Evolutionary conservation across 352 stramenopile genomes (phyloP).

Genomic region (Aphanomyces astaci): DNA sequence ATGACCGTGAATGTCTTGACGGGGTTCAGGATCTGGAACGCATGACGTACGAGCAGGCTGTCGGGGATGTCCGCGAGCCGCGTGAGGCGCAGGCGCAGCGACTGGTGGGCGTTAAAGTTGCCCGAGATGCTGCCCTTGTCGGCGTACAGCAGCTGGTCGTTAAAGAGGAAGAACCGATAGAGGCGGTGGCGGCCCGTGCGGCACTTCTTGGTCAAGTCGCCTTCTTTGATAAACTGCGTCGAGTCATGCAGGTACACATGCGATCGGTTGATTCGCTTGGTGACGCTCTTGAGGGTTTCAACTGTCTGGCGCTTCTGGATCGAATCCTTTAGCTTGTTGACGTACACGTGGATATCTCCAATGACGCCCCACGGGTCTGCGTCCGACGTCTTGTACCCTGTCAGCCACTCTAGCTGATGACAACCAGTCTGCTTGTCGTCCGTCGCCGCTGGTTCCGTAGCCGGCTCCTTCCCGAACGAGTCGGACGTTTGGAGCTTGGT

Average conservation of each 20-base stretch:
- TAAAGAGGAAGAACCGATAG: conserved; percentile 86
- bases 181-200: conserved; percentile 76
- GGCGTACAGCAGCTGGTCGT: conserved; percentile 76
- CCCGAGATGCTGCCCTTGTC: conserved; percentile 71
- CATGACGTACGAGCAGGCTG: conserved; percentile 58
- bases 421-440: background rate
- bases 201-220: conserved; percentile 91
- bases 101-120: conserved; percentile 81
- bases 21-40: conserved; percentile 80
- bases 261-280: conserved; percentile 87
- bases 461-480: conserved; percentile 26
- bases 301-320: conserved; percentile 77
- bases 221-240: conserved; percentile 91
- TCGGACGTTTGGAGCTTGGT: conserved; percentile 54
- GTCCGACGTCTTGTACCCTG: conserved; percentile 50
- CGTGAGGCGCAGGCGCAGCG: conserved; percentile 70
- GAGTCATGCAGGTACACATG: conserved; percentile 90
- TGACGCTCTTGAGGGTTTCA: conserved; percentile 77
- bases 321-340: conserved; percentile 84
- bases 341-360: conserved; percentile 82
- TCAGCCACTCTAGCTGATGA: conserved; percentile 34
- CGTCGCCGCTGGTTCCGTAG: conserved; percentile 2
- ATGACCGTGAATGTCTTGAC: conserved; percentile 81
- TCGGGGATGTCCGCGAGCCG: conserved; percentile 71
- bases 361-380: conserved; percentile 76